Evolutionary conservation across 192 early-diverging fungal species (phyloP), one percentile per base, ranked within the genome.

Genomic region (Backusella macrospora): DNA sequence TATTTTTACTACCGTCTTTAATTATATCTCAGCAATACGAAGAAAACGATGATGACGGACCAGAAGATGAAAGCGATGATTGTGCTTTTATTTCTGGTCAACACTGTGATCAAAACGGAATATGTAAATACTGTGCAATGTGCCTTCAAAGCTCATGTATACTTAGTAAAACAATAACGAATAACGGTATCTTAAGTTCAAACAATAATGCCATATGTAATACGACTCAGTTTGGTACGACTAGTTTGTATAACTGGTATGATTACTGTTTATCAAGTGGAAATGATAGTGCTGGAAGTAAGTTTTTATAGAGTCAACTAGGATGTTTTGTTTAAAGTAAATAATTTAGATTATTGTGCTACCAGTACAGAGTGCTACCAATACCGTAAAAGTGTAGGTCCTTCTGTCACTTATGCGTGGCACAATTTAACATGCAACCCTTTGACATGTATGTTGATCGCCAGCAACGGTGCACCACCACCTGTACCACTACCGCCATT

Each of bases 71-170:
- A 6, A 45, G 66, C 18, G 73, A 74, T n/a, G 42, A 44, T 23
- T 74, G 73, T 6, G 63, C 73, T 21, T 74, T 45, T 46, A 74
- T 74, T 18, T 74, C 73, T 6, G 48, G 73, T 14, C 73, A 74
- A 39, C 40, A 65, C 13, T 74, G 73, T 66, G 65, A 67, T n/a
- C 29, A 38, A 26, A 49, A 67, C 34, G 73, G 65, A 39, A 67
- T 74, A 16, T 74, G 73, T 44, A 74, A 74, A 67, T 74, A 67
- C 40, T 74, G 73, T 66, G 73, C 73, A 34, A 74, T 74, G 73
- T 74, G 73, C 39, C 65, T 74, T 4, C 65, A 65, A 52, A 74
- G 73, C 47, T 66, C 73, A 6, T 74, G 73, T 67, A 74, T 74
- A 47, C 45, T 74, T 16, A 74, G 73, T 7, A 65, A 74, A 26